Base-by-base conservation (phyloP, 148 eudicot genomes). In the Rhododendron molle region DNA sequence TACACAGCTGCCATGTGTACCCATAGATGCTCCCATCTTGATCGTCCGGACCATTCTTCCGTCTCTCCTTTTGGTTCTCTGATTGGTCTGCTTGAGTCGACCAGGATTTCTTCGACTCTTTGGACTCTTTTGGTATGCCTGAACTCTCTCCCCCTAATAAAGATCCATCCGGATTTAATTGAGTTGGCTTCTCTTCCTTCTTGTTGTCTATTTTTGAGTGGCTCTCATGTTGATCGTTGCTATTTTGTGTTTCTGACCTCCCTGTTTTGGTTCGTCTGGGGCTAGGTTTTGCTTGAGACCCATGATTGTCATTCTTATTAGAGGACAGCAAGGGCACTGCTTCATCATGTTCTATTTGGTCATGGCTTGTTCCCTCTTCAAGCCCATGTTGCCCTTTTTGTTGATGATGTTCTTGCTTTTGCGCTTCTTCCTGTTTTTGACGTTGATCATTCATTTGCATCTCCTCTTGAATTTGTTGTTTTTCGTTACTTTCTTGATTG, bases 111-210 rank as follows among this genome's bases (percentile, higher is more conserved):
- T 89, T 93, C 8, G 99, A 93, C 40, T 80, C 82, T 43, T 80
- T 80, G 21, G 82, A 80, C 87, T 96, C 98, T 86, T 93, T 91
- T 30, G 97, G 97, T 71, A 95, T 93, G 78, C 92, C 94, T 6
- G 96, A 86, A 85, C 84, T 91, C 21, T 60, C 87, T 4, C 86
- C 91, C 12, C 52, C 80, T 76, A 82, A 83, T 74, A 81, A 46
- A 18, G 87, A 46, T 46, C 77, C 80, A 13, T 83, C 81, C 11
- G 91, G 34, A 81, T 62, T 86, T 49, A 91, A 40, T 77, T 43
- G 87, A 18, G 15, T 89, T 88, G 23, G 88, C 91, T 21, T 89
- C 85, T 82, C 83, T 21, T 47, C 84, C 62, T 49, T 79, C 84
- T 82, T 85, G 71, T 72, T 65, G 74, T 36, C 84, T 80, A 84